Percentiles rank a stretch among this genome's conserved stretches.
Evolutionary conservation across 306 rosid genomes (phyloP).

Genomic region (Abrus pulchellus): DNA sequence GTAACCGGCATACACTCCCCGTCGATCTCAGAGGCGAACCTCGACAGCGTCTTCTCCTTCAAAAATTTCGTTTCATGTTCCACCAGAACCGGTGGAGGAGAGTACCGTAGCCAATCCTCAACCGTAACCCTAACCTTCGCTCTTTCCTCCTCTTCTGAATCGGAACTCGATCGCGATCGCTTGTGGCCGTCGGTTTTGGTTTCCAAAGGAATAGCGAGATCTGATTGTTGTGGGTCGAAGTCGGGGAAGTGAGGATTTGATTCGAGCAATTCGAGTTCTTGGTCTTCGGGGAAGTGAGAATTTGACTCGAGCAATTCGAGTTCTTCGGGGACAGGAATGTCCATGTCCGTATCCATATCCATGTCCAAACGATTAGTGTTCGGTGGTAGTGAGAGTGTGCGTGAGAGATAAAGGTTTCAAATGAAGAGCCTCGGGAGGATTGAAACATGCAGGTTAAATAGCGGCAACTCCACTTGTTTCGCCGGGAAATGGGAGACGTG

Average conservation of each 20-base stretch:
- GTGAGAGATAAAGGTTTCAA: neutral
- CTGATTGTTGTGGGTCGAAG: slow-evolving; percentile 43
- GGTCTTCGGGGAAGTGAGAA: slow-evolving; percentile 64
- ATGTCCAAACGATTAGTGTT: neutral
- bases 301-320: slow-evolving; percentile 86
- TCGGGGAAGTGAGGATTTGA: slow-evolving; percentile 58
- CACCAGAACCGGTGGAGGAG: slow-evolving; percentile 42
- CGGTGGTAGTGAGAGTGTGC: neutral
- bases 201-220: slow-evolving; percentile 44
- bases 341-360: slow-evolving; percentile 72
- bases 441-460: neutral
- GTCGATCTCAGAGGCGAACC: slow-evolving; percentile 82
- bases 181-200: slow-evolving; percentile 57
- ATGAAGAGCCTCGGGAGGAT: neutral
- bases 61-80: slow-evolving; percentile 36
- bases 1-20: slow-evolving; percentile 87
- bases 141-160: slow-evolving; percentile 38
- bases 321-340: slow-evolving; percentile 81
- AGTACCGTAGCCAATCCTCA: slow-evolving; percentile 75
- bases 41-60: slow-evolving; percentile 70
- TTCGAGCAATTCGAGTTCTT: slow-evolving; percentile 89
- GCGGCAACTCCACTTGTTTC: neutral
- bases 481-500: too few relatives aligned
- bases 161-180: slow-evolving; percentile 57
- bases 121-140: slow-evolving; percentile 54